Evolutionary conservation across 192 early-diverging fungal species (phyloP).

Genomic region (Linnemannia elongata): DNA sequence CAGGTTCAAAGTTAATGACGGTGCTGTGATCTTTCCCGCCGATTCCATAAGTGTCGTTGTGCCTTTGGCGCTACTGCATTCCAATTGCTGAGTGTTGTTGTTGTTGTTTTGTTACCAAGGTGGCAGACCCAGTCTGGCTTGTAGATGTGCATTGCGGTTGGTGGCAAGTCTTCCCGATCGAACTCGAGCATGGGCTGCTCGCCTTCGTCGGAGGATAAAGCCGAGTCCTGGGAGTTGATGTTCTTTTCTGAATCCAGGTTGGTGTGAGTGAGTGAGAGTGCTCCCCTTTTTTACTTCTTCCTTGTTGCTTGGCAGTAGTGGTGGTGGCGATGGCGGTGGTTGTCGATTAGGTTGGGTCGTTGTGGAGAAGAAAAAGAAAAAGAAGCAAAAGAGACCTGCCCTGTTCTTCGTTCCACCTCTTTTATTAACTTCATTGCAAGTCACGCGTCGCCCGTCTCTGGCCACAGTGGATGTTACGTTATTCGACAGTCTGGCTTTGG

Average conservation of each 20-base stretch:
- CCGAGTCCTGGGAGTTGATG: not conserved
- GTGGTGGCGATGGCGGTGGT: not conserved
- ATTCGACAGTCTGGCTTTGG: too few species aligned
- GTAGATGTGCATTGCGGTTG: slow-evolving; percentile 42
- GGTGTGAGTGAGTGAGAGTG: not conserved
- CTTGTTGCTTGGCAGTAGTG: not conserved
- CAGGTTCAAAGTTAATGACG: not conserved
- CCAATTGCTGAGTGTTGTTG: not conserved
- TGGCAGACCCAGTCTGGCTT: slow-evolving; percentile 56
- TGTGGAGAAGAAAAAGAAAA: not conserved
- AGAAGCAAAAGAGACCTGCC: not conserved
- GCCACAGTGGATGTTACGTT: too few species aligned
- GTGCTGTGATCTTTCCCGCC: not conserved
- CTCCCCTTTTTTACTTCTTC: not conserved
- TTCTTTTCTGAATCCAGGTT: slow-evolving; percentile 8
- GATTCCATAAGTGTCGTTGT: not conserved
- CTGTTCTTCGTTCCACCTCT: not conserved
- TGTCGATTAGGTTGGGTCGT: not conserved
- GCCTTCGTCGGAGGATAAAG: not conserved
- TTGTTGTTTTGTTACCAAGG: slow-evolving; percentile 25
- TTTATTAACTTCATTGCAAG: not conserved
- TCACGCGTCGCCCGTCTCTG: not conserved
- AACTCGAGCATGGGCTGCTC: slow-evolving; percentile 2
- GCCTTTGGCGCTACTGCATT: not conserved
- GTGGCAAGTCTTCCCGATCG: not conserved